phyloP scores from a whole-genome alignment of 2,329 filamentous ascomycete genomes.

The Colletotrichum cuscutae region DNA sequence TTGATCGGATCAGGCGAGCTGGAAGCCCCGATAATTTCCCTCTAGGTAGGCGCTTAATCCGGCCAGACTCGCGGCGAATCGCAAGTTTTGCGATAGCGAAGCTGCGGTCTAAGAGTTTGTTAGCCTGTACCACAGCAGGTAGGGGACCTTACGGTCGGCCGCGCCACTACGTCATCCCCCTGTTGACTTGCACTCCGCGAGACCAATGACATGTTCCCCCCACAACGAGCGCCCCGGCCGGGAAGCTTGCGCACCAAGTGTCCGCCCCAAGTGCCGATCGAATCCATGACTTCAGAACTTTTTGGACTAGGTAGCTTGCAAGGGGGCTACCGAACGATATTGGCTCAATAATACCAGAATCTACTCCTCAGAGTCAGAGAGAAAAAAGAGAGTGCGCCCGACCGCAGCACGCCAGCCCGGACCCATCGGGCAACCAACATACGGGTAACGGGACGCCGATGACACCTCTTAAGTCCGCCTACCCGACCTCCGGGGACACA shows the following conservation, averaged over 20 bases:
- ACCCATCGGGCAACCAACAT: slow-evolving; percentile 12
- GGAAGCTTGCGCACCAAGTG: not conserved
- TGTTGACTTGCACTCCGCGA: not conserved
- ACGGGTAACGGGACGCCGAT: slow-evolving; percentile 20
- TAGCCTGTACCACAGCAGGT: no score
- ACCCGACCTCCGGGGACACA: slow-evolving; percentile 5
- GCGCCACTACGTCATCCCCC: slow-evolving; percentile 22
- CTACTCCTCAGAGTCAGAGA: not conserved
- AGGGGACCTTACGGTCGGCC: not conserved
- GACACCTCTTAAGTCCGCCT: slow-evolving; percentile 23
- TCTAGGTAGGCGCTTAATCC: slow-evolving; percentile 1
- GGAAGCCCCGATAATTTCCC: slow-evolving; percentile 1
- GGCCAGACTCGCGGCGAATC: not conserved
- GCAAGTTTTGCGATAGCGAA: not conserved
- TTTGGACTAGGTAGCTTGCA: not conserved
- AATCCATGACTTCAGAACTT: slow-evolving; percentile 30
- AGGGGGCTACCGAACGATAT: not conserved
- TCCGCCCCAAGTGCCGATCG: slow-evolving; percentile 27
- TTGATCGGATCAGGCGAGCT: not conserved
- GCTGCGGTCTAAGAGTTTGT: not conserved
- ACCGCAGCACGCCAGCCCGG: slow-evolving; percentile 8
- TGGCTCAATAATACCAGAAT: not conserved
- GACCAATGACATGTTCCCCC: slow-evolving; percentile 31
- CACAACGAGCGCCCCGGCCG: slow-evolving; percentile 20
- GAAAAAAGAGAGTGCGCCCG: not conserved